These are phyloP conservation scores for Inga leiocalycina DNA, from an alignment of 306 rosid species.

Conservation along the genomic window DNA sequence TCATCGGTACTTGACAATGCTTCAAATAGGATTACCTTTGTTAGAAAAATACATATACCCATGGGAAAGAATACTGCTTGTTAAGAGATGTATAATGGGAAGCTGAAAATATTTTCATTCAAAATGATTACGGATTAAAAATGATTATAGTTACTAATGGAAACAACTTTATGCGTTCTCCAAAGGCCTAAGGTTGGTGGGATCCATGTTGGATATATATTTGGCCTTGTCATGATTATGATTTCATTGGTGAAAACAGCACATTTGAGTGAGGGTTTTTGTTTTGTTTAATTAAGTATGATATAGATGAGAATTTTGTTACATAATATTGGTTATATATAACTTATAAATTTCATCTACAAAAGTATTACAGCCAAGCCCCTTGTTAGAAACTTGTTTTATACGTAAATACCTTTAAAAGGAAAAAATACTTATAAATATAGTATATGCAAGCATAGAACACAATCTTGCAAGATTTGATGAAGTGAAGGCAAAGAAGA, in stretches of 20 bases:
- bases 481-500: slow-evolving; percentile 20
- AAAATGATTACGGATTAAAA: no score
- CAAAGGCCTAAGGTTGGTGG: not conserved
- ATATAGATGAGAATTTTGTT: not conserved
- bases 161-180: not conserved
- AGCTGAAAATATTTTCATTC: not conserved
- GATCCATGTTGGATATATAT: not conserved
- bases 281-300: not conserved
- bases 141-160: not conserved
- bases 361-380: not conserved
- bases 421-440: no score
- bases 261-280: not conserved
- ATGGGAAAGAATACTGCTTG: no score
- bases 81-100: not conserved
- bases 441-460: not conserved
- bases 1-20: no score
- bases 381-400: no score
- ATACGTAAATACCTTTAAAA: no score
- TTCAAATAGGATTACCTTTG: no score
- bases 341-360: not conserved
- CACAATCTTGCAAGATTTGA: not conserved
- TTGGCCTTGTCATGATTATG: not conserved
- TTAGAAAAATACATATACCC: no score
- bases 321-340: no score
- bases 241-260: not conserved